These are phyloP conservation scores for Torulaspora microellipsoides DNA, from an alignment of 805 yeast species.

Conservation along the genomic window DNA sequence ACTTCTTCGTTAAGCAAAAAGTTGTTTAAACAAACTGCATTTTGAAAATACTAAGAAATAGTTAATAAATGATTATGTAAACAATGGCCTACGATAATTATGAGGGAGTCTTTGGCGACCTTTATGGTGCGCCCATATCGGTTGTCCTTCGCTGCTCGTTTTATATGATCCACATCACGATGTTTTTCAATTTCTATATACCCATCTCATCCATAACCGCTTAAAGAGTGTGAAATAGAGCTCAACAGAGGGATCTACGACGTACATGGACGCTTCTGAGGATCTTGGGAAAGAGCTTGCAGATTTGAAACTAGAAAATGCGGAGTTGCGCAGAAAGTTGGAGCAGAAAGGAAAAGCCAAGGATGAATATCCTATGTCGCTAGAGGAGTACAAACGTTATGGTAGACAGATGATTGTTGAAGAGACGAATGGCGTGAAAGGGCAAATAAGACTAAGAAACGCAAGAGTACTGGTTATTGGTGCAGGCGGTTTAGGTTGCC, in stretches of 20 bases:
- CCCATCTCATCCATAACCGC: background rate
- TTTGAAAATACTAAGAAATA: no score
- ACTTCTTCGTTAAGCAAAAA: constrained; percentile 84
- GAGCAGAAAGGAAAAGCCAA: constrained; percentile 1
- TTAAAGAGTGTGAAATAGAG: background rate
- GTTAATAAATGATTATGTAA: no score
- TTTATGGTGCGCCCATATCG: no score
- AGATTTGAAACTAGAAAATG: constrained; percentile 28
- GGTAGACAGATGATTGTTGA: constrained; percentile 97
- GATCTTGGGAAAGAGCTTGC: constrained; percentile 21
- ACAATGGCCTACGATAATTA: no score
- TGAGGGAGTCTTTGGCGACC: no score
- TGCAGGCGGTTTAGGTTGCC: constrained; percentile 96
- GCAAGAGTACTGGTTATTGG: constrained; percentile 76
- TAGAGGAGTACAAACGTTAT: constrained; percentile 74
- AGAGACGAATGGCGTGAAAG: constrained; percentile 49
- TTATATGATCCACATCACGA: no score
- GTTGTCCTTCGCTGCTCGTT: no score
- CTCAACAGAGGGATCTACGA: background rate
- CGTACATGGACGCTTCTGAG: constrained; percentile 5
- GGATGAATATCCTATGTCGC: constrained; percentile 28
- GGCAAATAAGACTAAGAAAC: constrained; percentile 56
- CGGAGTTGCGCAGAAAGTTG: constrained; percentile 18
- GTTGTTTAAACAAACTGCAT: constrained; percentile 45
- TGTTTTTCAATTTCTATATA: no score